Conservation (phyloP, 768 basidiomycete species). For the Russula foetens region DNA sequence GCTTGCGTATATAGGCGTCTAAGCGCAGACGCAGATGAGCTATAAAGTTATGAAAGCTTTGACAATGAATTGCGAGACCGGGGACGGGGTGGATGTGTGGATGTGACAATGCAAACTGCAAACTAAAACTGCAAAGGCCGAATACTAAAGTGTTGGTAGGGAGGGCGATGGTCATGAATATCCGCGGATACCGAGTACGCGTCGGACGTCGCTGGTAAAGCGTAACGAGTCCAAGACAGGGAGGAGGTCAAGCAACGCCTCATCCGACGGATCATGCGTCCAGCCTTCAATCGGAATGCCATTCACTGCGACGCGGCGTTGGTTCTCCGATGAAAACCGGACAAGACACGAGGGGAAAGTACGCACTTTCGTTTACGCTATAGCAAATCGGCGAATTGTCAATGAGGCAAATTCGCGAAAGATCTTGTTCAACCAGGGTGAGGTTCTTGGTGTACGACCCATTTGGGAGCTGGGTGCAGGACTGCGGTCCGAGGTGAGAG, state of each 20-base stretch:
- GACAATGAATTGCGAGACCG: slow-evolving; percentile 1
- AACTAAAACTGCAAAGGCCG: background rate
- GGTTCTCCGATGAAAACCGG: background rate
- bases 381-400: slow-evolving; percentile 96
- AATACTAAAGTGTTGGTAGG: background rate
- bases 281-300: slow-evolving; percentile 99
- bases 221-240: slow-evolving; percentile 94
- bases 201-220: slow-evolving; percentile 92
- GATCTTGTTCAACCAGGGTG: slow-evolving; percentile 77
- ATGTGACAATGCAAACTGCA: background rate
- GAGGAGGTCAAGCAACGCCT: slow-evolving; percentile 90
- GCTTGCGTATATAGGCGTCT: slow-evolving; percentile 14
- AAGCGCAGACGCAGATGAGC: slow-evolving; percentile 13
- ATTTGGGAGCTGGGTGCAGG: slow-evolving; percentile 86
- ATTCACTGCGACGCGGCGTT: slow-evolving; percentile 55
- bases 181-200: slow-evolving; percentile 72
- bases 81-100: background rate
- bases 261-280: slow-evolving; percentile 95
- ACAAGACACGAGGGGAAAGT: background rate
- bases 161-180: slow-evolving; percentile 30
- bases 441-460: slow-evolving; percentile 95
- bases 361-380: slow-evolving; percentile 81
- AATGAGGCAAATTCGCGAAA: slow-evolving; percentile 88
- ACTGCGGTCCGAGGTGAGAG: slow-evolving; percentile 37
- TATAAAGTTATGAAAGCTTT: slow-evolving; percentile 16